Evolutionary conservation across 441 rosid genomes (phyloP).

Genomic region (Eutrema salsugineum): DNA sequence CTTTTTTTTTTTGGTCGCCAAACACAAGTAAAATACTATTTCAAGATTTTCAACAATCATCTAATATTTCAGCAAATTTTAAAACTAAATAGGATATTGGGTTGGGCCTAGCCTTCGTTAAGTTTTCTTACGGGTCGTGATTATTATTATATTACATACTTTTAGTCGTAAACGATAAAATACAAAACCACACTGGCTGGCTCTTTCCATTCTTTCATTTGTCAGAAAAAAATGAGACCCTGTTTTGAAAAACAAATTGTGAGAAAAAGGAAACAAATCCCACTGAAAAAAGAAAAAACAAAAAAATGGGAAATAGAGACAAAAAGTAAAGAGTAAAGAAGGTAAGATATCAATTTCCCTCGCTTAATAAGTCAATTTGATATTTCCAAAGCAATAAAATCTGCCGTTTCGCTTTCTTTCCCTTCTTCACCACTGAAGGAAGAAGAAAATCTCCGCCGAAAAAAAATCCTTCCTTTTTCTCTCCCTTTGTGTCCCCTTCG

Average conservation of each 20-base stretch:
- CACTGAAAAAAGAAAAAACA: not conserved
- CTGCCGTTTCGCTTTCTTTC: slow-evolving; percentile 15
- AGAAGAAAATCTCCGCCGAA: slow-evolving; percentile 15
- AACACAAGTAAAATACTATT: too few relatives aligned
- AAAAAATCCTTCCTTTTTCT: not conserved
- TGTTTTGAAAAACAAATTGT: too few relatives aligned
- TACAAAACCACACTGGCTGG: not conserved
- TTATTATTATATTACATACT: too few relatives aligned
- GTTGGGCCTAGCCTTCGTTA: too few relatives aligned
- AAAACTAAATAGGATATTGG: too few relatives aligned
- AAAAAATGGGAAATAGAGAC: too few relatives aligned
- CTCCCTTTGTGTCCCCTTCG: not conserved
- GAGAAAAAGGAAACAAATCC: slow-evolving; percentile 16
- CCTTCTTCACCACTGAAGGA: not conserved
- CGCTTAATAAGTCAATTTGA: slow-evolving; percentile 4
- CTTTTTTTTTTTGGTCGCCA: too few relatives aligned
- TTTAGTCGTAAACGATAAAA: too few relatives aligned
- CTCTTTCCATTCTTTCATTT: not conserved
- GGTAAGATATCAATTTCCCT: not conserved
- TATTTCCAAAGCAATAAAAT: slow-evolving; percentile 13
- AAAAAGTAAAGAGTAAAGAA: not conserved
- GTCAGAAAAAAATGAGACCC: not conserved
- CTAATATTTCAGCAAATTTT: too few relatives aligned
- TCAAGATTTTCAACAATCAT: too few relatives aligned
- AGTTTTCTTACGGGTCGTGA: too few relatives aligned